Evolutionary conservation across 164 flowering plant species (phyloP).

Genomic region (Macadamia integrifolia): DNA sequence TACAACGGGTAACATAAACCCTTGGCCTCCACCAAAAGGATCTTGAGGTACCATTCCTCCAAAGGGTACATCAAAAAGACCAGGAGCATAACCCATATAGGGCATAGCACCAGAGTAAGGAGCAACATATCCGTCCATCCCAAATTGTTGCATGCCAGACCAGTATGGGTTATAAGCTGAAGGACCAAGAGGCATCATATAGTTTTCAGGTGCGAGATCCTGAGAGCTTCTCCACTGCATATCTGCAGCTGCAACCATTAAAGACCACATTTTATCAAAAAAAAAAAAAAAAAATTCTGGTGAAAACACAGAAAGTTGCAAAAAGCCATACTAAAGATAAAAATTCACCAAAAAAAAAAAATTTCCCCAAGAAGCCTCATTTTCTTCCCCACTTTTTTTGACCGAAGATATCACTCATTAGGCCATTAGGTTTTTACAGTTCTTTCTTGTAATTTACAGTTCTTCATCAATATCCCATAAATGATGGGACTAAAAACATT

Average conservation of each 20-base stretch:
- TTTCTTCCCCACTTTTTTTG: no score
- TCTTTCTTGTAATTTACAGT: no score
- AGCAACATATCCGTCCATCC: constrained; percentile 57
- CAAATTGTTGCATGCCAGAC: constrained; percentile 63
- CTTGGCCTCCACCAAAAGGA: constrained; percentile 52
- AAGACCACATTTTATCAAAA: no score
- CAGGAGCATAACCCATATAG: constrained; percentile 55
- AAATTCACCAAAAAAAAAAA: no score
- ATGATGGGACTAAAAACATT: no score
- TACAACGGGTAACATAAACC: constrained; percentile 47
- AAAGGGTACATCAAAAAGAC: constrained; percentile 60
- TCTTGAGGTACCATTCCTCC: constrained; percentile 60
- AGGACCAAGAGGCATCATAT: constrained; percentile 66
- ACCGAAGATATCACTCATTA: no score
- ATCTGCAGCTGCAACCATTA: constrained; percentile 37
- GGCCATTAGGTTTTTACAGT: no score
- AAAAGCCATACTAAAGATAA: no score
- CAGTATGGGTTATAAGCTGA: constrained; percentile 61
- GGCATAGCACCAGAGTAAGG: constrained; percentile 63
- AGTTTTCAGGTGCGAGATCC: constrained; percentile 57
- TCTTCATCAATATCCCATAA: no score
- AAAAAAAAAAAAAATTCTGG: no score
- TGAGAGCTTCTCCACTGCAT: constrained; percentile 66
- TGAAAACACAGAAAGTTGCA: no score
- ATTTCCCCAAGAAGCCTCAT: no score